phyloP scores from a whole-genome alignment of 495 filamentous ascomycete genomes.

The Tuber indicum region DNA sequence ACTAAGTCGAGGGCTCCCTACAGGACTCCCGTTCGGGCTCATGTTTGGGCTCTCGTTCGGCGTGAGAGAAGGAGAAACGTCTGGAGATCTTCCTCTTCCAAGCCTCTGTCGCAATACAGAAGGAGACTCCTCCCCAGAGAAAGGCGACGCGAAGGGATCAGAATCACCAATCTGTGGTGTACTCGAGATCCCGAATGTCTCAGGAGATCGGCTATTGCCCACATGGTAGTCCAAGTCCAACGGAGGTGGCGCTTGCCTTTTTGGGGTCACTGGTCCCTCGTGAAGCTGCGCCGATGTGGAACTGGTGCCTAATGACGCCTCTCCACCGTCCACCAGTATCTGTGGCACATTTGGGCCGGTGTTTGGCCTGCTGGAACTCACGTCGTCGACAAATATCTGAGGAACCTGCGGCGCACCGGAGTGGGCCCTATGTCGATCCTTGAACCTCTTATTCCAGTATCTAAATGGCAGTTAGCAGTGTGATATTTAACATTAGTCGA shows the following conservation, averaged over 20 bases:
- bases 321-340: slow-evolving; percentile 74
- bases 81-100: slow-evolving; percentile 24
- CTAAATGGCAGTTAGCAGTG: slow-evolving; percentile 33
- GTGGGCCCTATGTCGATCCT: slow-evolving; percentile 60
- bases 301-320: slow-evolving; percentile 40
- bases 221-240: slow-evolving; percentile 32
- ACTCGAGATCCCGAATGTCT: slow-evolving; percentile 14
- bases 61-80: slow-evolving; percentile 24
- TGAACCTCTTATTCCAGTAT: slow-evolving; percentile 75
- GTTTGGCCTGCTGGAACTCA: slow-evolving; percentile 21
- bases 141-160: slow-evolving; percentile 28
- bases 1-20: slow-evolving; percentile 20
- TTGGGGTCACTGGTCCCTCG: slow-evolving; percentile 45
- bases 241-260: slow-evolving; percentile 34
- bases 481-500: not conserved
- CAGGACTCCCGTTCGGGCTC: slow-evolving; percentile 31
- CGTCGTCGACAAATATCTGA: slow-evolving; percentile 33
- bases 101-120: slow-evolving; percentile 27
- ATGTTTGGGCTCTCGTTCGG: slow-evolving; percentile 29
- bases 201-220: slow-evolving; percentile 13
- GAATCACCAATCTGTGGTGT: slow-evolving; percentile 32
- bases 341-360: slow-evolving; percentile 60
- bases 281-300: slow-evolving; percentile 12
- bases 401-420: slow-evolving; percentile 68
- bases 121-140: slow-evolving; percentile 25